Evolutionary conservation across 1,284 basidiomycete genomes (phyloP), one percentile per base, ranked within the genome.

Genomic region (Leccinum subrobustum): DNA sequence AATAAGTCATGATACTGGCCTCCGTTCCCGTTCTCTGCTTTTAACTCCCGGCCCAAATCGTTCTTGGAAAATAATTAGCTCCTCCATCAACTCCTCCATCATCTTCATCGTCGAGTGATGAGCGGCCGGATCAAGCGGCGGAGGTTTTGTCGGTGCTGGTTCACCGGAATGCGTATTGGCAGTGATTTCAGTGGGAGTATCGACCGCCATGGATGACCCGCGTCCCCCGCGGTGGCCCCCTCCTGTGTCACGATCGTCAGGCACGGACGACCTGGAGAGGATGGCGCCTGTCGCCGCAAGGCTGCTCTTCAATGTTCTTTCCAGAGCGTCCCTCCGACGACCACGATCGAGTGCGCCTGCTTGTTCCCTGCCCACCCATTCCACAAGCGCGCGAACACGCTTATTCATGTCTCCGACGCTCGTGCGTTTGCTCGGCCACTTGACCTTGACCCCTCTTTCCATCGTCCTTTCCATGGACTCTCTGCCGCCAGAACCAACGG

Each of bases 341-440:
- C 80, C 83, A 52, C 91, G 83, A 73, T 92, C 91, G 35, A 83
- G 79, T 54, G 91, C 90, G 66, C 85, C 88, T 1, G 85, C 85
- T 73, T 95, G 92, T 70, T 92, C 89, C 62, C 92, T 82, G 48
- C 89, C 91, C 12, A 95, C 93, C 86, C 94, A 98, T 70, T 98
- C 96, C 37, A 96, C 86, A 60, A 98, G 83, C 59, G 91, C 87
- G 52, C 94, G 83, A 20, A 97, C 94, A 20, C 96, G 87, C 78
- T 98, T 98, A 74, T 95, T 92, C 94, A 99, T 97, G 73, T 99
- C 96, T 18, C 88, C 90, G 25, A 96, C 88, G 66, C 95, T 97
- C 84, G 91, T 95, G 56, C 96, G 84, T 75, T 97, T 96, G 64
- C 87, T 86, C 0, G 96, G 96, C 88, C 94, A 99, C 68, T 93